Evolutionary conservation across 108 stramenopile species (phyloP), one percentile per base, ranked within the genome.

Genomic region (Craspedostauros australis): DNA sequence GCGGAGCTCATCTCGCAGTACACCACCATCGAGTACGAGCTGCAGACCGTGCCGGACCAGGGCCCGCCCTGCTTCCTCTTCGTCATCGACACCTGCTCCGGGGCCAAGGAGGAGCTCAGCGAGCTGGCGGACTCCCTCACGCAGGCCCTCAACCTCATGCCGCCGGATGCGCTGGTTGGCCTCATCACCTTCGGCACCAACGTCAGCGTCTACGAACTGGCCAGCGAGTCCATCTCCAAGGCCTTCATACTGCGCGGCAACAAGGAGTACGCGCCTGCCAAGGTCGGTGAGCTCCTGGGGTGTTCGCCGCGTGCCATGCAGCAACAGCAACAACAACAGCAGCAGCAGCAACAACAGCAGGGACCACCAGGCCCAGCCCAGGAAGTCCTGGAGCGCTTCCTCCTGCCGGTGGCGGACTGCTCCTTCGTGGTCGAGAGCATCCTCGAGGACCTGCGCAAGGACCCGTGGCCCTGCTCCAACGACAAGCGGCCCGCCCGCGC

Each of bases 1-100:
- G 96, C 96, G 26, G 99, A 99, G 69, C 83, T 99, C 15, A 97
- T 99, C 60, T 95, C 96, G 3, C 96, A 98, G 70, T 99, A 88
- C 72, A 91, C 86, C 11, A 99, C 96, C 4, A 86, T 92, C 29
- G 99, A 99, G 70, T 99, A 99, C 62, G 95, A 97, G 62, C 67
- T 99, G 44, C 96, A 93, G 39, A 71, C 60, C 33, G 80, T 90
- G 16, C 86, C 83, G 1, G 55, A 63, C 31, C 79, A 70, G 24
- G 96, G 96, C 3, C 94, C 96, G 5, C 99, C 99, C 25, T 84
- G 80, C 23, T 99, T 99, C 70, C 58, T 99, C 22, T 97, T 99
- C 69, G 84, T 95, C 42, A 75, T 99, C 27, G 99, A 99, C 72
- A 94, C 91, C 2, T 96, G 96, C 72, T 57, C 47, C 43, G 64